These are phyloP conservation scores for Chimonanthus praecox DNA, from an alignment of 164 flowering plant species.

Conservation along the genomic window DNA sequence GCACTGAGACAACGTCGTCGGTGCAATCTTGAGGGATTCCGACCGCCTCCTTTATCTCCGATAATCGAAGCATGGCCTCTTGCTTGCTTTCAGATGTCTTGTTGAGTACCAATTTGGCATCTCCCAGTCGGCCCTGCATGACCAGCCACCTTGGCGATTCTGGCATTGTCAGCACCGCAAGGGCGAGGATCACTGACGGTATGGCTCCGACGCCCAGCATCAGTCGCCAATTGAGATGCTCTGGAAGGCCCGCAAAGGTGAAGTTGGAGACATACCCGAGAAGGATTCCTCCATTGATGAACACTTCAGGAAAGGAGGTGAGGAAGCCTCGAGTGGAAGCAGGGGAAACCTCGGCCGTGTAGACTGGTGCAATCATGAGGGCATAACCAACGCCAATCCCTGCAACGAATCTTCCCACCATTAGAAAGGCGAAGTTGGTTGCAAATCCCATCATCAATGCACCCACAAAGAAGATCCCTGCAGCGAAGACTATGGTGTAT, in stretches of 20 bases:
- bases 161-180: slow-evolving; percentile 28
- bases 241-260: slow-evolving; percentile 7
- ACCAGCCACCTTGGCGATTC: slow-evolving; percentile 41
- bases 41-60: slow-evolving; percentile 29
- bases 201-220: slow-evolving; percentile 14
- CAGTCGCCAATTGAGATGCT: slow-evolving; percentile 10
- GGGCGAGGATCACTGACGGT: slow-evolving; percentile 5
- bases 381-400: slow-evolving; percentile 16
- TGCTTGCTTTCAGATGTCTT: slow-evolving; percentile 22
- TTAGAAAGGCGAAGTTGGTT: slow-evolving; percentile 12
- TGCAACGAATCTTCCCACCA: slow-evolving; percentile 16
- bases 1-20: slow-evolving; percentile 20
- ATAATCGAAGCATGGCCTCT: slow-evolving; percentile 22
- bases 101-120: slow-evolving; percentile 27
- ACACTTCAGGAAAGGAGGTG: slow-evolving; percentile 19
- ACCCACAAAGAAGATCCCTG: slow-evolving; percentile 10
- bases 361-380: slow-evolving; percentile 14
- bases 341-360: slow-evolving; percentile 15
- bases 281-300: slow-evolving; percentile 13
- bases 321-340: slow-evolving; percentile 14
- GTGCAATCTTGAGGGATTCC: slow-evolving; percentile 21
- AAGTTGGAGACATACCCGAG: slow-evolving; percentile 11
- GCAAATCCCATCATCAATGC: slow-evolving; percentile 16
- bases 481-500: slow-evolving; percentile 24
- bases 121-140: slow-evolving; percentile 32